Conservation (phyloP, 176 grass and related monocot species). For the Aegilops tauschii region DNA sequence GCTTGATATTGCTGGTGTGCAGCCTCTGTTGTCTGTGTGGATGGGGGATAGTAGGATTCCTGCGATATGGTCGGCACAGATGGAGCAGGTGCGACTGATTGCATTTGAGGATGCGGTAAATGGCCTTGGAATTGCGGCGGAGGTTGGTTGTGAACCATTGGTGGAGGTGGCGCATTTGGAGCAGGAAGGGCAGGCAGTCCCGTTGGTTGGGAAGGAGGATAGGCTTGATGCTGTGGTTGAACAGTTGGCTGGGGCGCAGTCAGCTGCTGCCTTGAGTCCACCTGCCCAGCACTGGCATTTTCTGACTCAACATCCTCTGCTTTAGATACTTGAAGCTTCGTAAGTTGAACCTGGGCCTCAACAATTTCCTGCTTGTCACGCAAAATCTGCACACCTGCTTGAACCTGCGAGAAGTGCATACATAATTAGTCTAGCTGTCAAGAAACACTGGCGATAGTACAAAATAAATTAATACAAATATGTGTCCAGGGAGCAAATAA, state of each 20-base stretch:
- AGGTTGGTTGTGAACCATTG: constrained; percentile 42
- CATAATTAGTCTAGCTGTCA: constrained; percentile 1
- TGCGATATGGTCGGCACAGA: constrained; percentile 34
- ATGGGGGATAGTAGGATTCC: constrained; percentile 51
- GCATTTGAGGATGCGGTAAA: constrained; percentile 43
- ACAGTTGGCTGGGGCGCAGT: constrained; percentile 36
- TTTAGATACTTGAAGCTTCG: constrained; percentile 62
- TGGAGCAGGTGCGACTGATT: constrained; percentile 33
- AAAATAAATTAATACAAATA: not conserved
- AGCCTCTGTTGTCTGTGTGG: constrained; percentile 43
- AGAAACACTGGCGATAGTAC: not conserved
- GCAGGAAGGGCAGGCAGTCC: constrained; percentile 48
- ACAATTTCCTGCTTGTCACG: constrained; percentile 89
- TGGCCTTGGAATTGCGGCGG: constrained; percentile 43
- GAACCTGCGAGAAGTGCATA: constrained; percentile 50
- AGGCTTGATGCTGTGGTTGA: constrained; percentile 42
- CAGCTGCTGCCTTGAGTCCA: constrained; percentile 38
- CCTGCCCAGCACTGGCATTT: constrained; percentile 35
- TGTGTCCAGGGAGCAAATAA: not conserved
- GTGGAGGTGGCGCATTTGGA: constrained; percentile 53
- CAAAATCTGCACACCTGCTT: constrained; percentile 73
- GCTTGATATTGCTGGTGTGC: constrained; percentile 61
- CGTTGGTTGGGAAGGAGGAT: constrained; percentile 29
- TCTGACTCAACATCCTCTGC: constrained; percentile 36
- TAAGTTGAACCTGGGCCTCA: constrained; percentile 65